phyloP scores from a whole-genome alignment of 768 basidiomycete genomes.

The Kwoniella shandongensis region DNA sequence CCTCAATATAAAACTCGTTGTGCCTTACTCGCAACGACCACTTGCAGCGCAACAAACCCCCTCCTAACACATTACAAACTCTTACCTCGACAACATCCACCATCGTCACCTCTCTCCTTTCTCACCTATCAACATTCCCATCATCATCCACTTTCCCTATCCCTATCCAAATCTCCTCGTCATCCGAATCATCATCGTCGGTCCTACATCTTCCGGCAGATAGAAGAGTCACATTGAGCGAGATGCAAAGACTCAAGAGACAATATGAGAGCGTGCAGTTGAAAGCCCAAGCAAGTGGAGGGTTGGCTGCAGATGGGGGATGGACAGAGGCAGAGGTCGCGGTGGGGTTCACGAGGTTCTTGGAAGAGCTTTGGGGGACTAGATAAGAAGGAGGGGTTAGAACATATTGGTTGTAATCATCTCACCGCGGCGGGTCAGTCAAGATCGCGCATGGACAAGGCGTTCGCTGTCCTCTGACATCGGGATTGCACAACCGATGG shows the following conservation, averaged over 20 bases:
- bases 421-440: too few relatives aligned
- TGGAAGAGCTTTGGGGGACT: constrained; percentile 52
- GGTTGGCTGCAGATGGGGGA: constrained; percentile 38
- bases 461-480: too few relatives aligned
- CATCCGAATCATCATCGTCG: constrained; percentile 38
- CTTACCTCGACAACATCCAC: constrained; percentile 75
- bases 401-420: not conserved
- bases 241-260: constrained; percentile 83
- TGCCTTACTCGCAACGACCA: not conserved
- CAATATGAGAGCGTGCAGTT: constrained; percentile 89
- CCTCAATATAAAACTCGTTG: not conserved
- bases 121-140: constrained; percentile 60
- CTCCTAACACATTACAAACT: constrained; percentile 79
- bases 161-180: constrained; percentile 56
- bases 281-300: constrained; percentile 60
- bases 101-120: constrained; percentile 70
- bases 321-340: constrained; percentile 51
- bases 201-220: constrained; percentile 63
- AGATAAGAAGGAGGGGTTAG: not conserved
- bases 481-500: too few relatives aligned
- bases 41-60: constrained; percentile 71
- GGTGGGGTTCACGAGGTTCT: constrained; percentile 53
- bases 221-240: constrained; percentile 74
- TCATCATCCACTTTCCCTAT: constrained; percentile 61
- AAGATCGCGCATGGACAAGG: too few relatives aligned